Evolutionary conservation across 768 basidiomycete genomes (phyloP), one percentile per base, ranked within the genome.

Genomic region (Tulasnella sp.): DNA sequence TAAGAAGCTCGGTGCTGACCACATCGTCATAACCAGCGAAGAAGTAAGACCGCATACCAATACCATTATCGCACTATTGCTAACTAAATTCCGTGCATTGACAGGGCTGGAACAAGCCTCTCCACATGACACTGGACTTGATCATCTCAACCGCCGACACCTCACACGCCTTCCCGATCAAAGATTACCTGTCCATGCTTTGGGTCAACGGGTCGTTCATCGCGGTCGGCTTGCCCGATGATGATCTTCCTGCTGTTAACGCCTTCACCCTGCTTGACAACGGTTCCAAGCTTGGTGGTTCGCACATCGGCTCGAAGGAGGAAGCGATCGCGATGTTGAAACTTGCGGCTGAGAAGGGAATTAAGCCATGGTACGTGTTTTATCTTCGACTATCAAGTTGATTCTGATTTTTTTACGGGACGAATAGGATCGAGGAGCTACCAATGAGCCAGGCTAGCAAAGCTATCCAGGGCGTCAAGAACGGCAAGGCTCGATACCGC

Each of bases 321-420:
- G 91, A 92, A 83, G 88, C 87, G n/a, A 78, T 87, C 24, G 88
- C 88, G 79, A 93, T 92, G 92, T 87, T 92, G 50, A 84, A 90
- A 76, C 87, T 93, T 42, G 90, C 90, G 1, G 88, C 88, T 8
- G 86, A 89, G 81, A 89, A 92, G 84, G 85, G 86, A 1, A 85
- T 92, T 82, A 87, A 88, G 83, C 87, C 89, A 16, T 90, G 88
- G 87, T 84, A 50, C 50, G 83, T 72, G 82, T 83, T 28, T 24
- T n/a, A 7, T 46, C 14, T 16, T 46, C 6, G 1, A 7, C n/a
- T 7, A 40, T 6, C n/a, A 8, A 46, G 3, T 11, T 11, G 73
- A 22, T 40, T 14, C 16, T 74, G 4, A 37, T 31, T 24, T 1
- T 28, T 31, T 64, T 12, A 28, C 76, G 83, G 69, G 64, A 81